Conservation (phyloP, 768 basidiomycete species). For the Flagelloscypha sp. region DNA sequence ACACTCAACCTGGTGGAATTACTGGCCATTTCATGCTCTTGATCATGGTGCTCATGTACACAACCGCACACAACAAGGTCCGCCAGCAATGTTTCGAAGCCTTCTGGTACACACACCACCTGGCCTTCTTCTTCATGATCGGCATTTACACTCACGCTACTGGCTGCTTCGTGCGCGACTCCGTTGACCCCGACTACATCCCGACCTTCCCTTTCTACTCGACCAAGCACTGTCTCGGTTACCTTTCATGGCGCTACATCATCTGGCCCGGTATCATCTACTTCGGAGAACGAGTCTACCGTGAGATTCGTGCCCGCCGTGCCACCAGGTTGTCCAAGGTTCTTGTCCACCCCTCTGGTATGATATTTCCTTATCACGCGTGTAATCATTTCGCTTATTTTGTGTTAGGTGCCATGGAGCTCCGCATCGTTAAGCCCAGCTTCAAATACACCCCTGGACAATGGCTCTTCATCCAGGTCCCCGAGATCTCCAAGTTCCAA, state of each 20-base stretch:
- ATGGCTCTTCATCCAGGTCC: constrained; percentile 87
- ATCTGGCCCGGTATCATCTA: constrained; percentile 92
- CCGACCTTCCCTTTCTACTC: constrained; percentile 79
- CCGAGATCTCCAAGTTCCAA: constrained; percentile 74
- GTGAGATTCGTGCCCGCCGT: constrained; percentile 74
- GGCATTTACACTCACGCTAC: constrained; percentile 85
- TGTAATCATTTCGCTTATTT: constrained; percentile 7
- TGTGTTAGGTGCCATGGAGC: constrained; percentile 77
- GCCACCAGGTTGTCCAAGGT: constrained; percentile 79
- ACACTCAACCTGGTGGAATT: constrained; percentile 83
- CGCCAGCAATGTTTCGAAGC: constrained; percentile 87
- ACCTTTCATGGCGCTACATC: constrained; percentile 82
- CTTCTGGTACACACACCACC: constrained; percentile 96
- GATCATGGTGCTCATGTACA: constrained; percentile 89
- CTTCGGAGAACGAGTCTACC: constrained; percentile 78
- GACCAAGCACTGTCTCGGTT: constrained; percentile 83
- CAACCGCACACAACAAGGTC: constrained; percentile 84
- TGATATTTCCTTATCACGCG: constrained; percentile 15
- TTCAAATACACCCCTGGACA: constrained; percentile 89
- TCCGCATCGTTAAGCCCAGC: constrained; percentile 84
- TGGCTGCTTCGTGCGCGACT: constrained; percentile 92
- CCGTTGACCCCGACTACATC: constrained; percentile 62
- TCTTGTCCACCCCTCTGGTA: constrained; percentile 82
- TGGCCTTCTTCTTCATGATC: constrained; percentile 92
- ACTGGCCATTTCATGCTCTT: constrained; percentile 94